Evolutionary conservation across 1,284 basidiomycete species (phyloP).

Genomic region (Rhodotorula sp.): DNA sequence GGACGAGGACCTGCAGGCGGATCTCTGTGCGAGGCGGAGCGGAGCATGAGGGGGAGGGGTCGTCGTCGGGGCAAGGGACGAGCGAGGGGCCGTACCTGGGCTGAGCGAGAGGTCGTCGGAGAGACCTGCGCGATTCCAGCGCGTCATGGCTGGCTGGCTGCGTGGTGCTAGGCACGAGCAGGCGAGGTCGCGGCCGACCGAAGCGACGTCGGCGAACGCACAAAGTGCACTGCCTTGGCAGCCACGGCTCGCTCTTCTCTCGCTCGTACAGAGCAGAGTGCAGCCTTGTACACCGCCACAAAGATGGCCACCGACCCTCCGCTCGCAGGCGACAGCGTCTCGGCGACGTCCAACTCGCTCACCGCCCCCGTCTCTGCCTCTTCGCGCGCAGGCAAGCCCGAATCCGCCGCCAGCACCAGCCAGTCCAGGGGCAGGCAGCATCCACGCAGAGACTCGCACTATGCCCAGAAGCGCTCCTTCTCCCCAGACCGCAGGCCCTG

Average conservation of each 20-base stretch:
- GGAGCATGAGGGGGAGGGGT: background rate
- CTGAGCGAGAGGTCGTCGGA: conserved; percentile 21
- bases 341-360: background rate
- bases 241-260: too few species aligned
- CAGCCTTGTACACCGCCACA: too few species aligned
- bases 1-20: conserved; percentile 87
- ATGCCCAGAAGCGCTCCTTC: background rate
- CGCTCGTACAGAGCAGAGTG: too few species aligned
- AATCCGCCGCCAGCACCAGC: background rate
- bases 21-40: conserved; percentile 54
- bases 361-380: background rate
- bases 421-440: background rate
- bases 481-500: conserved; percentile 21
- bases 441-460: background rate
- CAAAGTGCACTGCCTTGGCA: too few species aligned
- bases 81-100: conserved; percentile 14
- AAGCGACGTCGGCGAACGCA: too few species aligned
- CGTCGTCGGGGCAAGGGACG: too few species aligned
- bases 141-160: background rate
- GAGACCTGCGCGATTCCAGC: background rate
- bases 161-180: background rate
- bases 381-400: background rate
- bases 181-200: too few species aligned
- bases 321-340: background rate
- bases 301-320: background rate